A percentile compares a stretch with the other conserved stretches of the same genome.
These are phyloP conservation scores for Globisporangium sylvaticum DNA, from an alignment of 352 stramenopile genomes.

Conservation along the genomic window DNA sequence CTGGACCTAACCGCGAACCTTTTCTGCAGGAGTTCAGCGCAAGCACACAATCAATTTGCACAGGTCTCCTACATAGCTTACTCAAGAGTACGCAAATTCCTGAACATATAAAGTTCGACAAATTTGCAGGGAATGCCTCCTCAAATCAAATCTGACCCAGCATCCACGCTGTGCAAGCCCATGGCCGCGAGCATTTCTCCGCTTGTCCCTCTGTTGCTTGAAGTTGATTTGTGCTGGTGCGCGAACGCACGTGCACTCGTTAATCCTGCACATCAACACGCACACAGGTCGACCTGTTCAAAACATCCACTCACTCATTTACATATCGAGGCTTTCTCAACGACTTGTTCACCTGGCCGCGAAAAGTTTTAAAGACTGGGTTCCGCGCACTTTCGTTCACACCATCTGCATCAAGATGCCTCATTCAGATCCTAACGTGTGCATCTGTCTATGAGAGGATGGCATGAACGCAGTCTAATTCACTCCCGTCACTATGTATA, in stretches of 20 bases:
- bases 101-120: not conserved
- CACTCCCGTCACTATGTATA: too few species aligned
- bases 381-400: not conserved
- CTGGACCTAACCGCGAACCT: not conserved
- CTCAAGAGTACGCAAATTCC: not conserved
- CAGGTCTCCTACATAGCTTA: not conserved
- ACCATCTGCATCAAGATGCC: not conserved
- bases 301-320: not conserved
- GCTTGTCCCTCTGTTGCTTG: not conserved
- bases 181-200: not conserved
- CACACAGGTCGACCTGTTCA: not conserved
- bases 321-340: not conserved
- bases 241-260: not conserved
- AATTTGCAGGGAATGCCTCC: not conserved
- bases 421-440: not conserved
- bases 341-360: not conserved
- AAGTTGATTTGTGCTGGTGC: not conserved
- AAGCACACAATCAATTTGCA: not conserved
- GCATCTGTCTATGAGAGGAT: too few species aligned
- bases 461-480: too few species aligned
- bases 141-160: not conserved
- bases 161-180: not conserved
- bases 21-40: slow-evolving; percentile 1
- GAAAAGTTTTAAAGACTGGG: not conserved
- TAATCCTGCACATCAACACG: slow-evolving; percentile 3